phyloP scores from a whole-genome alignment of 306 rosid genomes.

The Erythrophleum fordii region DNA sequence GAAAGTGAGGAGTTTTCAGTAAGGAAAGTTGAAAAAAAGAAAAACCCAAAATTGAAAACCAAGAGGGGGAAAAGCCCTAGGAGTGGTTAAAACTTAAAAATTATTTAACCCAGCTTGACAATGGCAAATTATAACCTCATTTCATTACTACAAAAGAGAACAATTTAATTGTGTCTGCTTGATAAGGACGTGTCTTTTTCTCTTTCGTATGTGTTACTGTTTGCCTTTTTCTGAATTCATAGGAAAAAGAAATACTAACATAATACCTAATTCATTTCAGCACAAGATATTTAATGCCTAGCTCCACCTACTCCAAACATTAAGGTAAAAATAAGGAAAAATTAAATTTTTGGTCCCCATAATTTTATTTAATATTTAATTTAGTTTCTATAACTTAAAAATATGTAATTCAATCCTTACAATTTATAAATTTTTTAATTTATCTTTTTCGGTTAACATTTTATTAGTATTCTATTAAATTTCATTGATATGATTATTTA shows the following conservation, averaged over 20 bases:
- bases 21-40: background rate
- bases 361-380: too few species aligned
- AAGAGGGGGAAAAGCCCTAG: slow-evolving; percentile 28
- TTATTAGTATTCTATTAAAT: too few species aligned
- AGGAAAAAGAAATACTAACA: background rate
- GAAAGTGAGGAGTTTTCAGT: slow-evolving; percentile 2
- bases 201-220: background rate
- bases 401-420: too few species aligned
- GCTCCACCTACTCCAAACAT: background rate
- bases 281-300: background rate
- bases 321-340: background rate
- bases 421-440: too few species aligned
- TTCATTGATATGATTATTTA: too few species aligned
- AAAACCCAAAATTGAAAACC: background rate
- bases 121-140: background rate
- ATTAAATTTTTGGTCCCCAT: too few species aligned
- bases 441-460: too few species aligned
- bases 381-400: too few species aligned
- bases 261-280: background rate
- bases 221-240: background rate
- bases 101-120: slow-evolving; percentile 3
- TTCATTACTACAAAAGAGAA: background rate
- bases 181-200: background rate
- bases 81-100: background rate
- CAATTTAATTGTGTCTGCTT: background rate